A percentile compares a stretch with the other conserved stretches of the same genome.
Evolutionary conservation across 352 stramenopile genomes (phyloP).

Genomic region (Thalassiosira oceanica): DNA sequence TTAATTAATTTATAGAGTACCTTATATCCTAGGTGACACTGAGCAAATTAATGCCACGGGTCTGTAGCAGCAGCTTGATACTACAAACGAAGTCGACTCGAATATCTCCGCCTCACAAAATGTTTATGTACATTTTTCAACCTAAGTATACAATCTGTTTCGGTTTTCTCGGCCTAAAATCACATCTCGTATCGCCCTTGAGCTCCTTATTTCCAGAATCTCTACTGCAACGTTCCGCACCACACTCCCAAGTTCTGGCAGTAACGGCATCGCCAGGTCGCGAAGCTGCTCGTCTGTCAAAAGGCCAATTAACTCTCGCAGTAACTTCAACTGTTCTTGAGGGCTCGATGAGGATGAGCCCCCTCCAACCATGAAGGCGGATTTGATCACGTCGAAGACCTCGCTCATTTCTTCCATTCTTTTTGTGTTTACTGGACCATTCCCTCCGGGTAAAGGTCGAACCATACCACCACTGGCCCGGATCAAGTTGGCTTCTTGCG

Average conservation of each 20-base stretch:
- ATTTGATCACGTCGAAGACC: slow-evolving; percentile 66
- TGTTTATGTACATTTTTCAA: too few relatives aligned
- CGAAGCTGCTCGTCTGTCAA: slow-evolving; percentile 58
- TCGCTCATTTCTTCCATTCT: slow-evolving; percentile 72
- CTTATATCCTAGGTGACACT: too few relatives aligned
- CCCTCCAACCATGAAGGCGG: slow-evolving; percentile 44
- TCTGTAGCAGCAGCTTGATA: too few relatives aligned
- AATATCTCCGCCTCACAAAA: too few relatives aligned
- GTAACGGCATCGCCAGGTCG: slow-evolving; percentile 51
- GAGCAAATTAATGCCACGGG: too few relatives aligned
- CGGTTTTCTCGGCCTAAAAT: too few relatives aligned
- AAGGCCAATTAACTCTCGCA: slow-evolving; percentile 50
- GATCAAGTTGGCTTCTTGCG: slow-evolving; percentile 68
- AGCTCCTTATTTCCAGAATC: slow-evolving; percentile 78
- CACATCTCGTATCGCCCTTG: slow-evolving; percentile 62
- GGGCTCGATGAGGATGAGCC: slow-evolving; percentile 10
- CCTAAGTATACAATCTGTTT: too few relatives aligned
- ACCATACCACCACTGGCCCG: slow-evolving; percentile 54
- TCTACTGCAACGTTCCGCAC: slow-evolving; percentile 78
- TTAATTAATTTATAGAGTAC: too few relatives aligned
- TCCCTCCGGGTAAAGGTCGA: slow-evolving; percentile 66
- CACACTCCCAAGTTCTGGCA: slow-evolving; percentile 69
- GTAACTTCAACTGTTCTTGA: slow-evolving; percentile 53
- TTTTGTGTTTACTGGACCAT: slow-evolving; percentile 70
- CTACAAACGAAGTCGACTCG: too few relatives aligned